These are phyloP conservation scores for Penicillium flavigenum DNA, from an alignment of 495 filamentous ascomycete genomes.

Conservation along the genomic window DNA sequence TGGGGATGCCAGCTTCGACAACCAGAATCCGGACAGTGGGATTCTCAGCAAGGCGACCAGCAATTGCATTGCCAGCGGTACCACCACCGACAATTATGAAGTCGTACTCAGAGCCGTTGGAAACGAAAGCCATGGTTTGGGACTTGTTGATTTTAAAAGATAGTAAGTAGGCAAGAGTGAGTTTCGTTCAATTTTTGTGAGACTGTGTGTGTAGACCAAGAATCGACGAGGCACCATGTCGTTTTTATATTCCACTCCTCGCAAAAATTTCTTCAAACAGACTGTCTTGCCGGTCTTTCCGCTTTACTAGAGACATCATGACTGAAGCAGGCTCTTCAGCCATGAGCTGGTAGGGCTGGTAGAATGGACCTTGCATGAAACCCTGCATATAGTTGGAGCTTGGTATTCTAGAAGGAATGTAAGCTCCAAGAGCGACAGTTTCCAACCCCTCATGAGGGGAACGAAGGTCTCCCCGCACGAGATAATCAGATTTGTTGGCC, in stretches of 20 bases:
- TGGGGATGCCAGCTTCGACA: conserved; percentile 51
- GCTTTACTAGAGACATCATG: not conserved
- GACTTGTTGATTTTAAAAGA: not conserved
- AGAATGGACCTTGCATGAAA: not conserved
- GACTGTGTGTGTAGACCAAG: not conserved
- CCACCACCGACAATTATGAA: conserved; percentile 54
- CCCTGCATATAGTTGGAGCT: not conserved
- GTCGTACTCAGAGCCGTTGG: conserved; percentile 30
- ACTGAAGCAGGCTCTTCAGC: not conserved
- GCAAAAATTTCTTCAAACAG: not conserved
- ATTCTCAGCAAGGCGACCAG: conserved; percentile 57
- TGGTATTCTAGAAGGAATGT: not conserved
- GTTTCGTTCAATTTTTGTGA: not conserved
- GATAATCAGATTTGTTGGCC: not conserved
- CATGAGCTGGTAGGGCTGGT: not conserved
- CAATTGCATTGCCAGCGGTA: conserved; percentile 58
- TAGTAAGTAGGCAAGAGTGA: not conserved
- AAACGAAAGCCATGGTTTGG: conserved; percentile 19
- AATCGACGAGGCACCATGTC: not conserved
- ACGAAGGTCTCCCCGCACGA: conserved; percentile 9
- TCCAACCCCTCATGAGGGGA: conserved; percentile 24
- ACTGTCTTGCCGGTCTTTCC: conserved; percentile 3
- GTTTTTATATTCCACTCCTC: conserved; percentile 4
- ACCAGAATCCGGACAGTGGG: conserved; percentile 51
- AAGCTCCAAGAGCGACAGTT: not conserved